Base-by-base conservation (phyloP, 1,284 basidiomycete species). In the Tylopilus sp. region DNA sequence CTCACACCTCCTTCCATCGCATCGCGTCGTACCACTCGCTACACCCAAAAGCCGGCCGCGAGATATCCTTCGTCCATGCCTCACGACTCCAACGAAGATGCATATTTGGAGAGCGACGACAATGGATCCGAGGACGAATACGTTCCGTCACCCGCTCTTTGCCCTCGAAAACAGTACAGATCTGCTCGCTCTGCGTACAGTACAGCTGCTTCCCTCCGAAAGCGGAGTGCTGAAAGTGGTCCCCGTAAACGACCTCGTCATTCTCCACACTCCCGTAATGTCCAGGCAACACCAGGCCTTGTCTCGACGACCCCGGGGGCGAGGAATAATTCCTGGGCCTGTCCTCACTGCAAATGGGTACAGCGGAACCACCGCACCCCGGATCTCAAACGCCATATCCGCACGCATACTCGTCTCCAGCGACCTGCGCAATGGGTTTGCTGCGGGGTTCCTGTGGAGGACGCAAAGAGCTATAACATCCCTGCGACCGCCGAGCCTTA, bases 321-420 rank as follows among this genome's bases (percentile, higher is more conserved):
- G 39, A 66, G 61, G 50, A 59, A 35, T 18, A 66, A 66, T 8
- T 57, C 59, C 37, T 66, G 64, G 64, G 64, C 64, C 0, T 70
- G 67, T 44, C 67, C 64, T 18, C 50, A 65, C 31, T 66, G 67
- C 48, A 61, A 53, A 38, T 66, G 67, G 67, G 62, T 66, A 12
- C 67, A 66, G 20, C 58, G 51, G 29, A 76, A 74, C 61, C 64
- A 65, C 40, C 73, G 80, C 31, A 59, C 71, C 31, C 77, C 77
- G 7, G 80, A 82, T 53, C 76, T 77, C 56, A 72, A 71, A 58
- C 73, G 81, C 15, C 80, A 82, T 58, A 58, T 80, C 29, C 65
- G 62, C 26, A 78, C 79, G 0, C 80, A 82, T 50, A 66, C 71
- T 28, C 71, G 73, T 41, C 56, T 57, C 28, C 51, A 57, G 21